Conservation (phyloP, 306 rosid species). For the Alnus glutinosa region DNA sequence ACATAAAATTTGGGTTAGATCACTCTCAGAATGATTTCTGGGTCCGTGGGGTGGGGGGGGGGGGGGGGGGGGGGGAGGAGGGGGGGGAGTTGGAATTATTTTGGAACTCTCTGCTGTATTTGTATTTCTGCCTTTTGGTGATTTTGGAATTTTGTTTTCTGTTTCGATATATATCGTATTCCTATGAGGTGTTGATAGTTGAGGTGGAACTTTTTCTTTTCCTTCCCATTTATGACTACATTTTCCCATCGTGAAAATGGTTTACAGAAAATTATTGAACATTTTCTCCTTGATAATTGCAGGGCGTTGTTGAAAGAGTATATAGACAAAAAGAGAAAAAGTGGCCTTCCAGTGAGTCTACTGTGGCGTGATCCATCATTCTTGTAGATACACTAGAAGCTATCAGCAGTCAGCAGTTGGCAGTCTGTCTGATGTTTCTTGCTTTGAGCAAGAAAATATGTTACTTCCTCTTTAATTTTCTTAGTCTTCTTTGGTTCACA, state of each 20-base stretch:
- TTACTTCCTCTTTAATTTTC: background rate
- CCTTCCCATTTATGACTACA: background rate
- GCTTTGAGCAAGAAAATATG: background rate
- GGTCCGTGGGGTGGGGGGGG: no score
- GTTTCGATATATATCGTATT: background rate
- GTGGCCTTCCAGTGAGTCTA: slow-evolving; percentile 22
- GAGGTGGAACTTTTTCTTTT: background rate
- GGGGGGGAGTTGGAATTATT: background rate
- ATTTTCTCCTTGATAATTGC: slow-evolving; percentile 2
- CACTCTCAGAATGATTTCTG: background rate
- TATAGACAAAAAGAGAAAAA: slow-evolving; percentile 4
- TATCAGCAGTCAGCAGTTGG: background rate
- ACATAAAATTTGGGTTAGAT: slow-evolving; percentile 6
- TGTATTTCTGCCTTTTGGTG: background rate
- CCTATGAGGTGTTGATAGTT: background rate
- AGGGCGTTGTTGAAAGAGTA: slow-evolving; percentile 32
- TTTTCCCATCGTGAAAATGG: background rate
- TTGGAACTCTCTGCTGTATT: background rate
- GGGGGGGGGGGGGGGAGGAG: background rate
- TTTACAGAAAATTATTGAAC: background rate
- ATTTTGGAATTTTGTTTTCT: background rate
- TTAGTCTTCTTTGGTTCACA: background rate
- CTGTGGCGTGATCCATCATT: slow-evolving; percentile 15
- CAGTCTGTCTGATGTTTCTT: slow-evolving; percentile 3
- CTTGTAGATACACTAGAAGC: slow-evolving; percentile 6